phyloP scores from a whole-genome alignment of 106 monocot genomes.

The Triglochin maritima region DNA sequence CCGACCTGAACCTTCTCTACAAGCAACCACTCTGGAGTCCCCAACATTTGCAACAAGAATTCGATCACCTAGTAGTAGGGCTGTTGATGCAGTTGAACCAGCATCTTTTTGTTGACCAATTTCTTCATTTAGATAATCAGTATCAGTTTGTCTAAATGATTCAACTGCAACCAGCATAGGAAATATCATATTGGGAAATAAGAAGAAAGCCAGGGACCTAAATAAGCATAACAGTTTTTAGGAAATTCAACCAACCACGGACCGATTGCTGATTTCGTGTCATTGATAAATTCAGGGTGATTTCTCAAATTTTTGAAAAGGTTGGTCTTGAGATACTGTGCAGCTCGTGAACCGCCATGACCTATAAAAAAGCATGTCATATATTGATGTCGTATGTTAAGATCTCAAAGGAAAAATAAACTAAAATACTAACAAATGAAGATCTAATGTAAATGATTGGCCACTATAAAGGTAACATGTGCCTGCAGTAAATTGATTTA shows the following conservation, averaged over 20 bases:
- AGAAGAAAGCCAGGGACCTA: neutral
- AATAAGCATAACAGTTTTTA: constrained; percentile 3
- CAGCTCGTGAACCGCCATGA: constrained; percentile 53
- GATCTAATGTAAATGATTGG: no score
- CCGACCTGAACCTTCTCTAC: constrained; percentile 32
- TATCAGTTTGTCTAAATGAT: constrained; percentile 53
- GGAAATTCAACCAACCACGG: constrained; percentile 21
- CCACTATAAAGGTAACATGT: no score
- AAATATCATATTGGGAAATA: neutral
- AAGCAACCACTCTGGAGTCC: constrained; percentile 65
- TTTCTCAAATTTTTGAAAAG: constrained; percentile 61
- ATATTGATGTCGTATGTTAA: no score
- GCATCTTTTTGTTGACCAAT: constrained; percentile 40
- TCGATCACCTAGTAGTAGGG: constrained; percentile 40
- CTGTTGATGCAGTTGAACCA: constrained; percentile 73
- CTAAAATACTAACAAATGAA: no score
- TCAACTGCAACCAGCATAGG: constrained; percentile 32
- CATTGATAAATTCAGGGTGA: constrained; percentile 52
- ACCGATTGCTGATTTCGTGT: constrained; percentile 58
- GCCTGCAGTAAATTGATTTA: no score
- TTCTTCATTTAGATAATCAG: constrained; percentile 35
- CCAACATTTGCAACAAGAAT: constrained; percentile 76
- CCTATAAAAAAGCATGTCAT: constrained; percentile 17
- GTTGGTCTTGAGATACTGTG: constrained; percentile 52
- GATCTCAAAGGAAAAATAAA: no score